These are phyloP conservation scores for Xylaria longipes DNA, from an alignment of 495 filamentous ascomycete species.

Conservation along the genomic window DNA sequence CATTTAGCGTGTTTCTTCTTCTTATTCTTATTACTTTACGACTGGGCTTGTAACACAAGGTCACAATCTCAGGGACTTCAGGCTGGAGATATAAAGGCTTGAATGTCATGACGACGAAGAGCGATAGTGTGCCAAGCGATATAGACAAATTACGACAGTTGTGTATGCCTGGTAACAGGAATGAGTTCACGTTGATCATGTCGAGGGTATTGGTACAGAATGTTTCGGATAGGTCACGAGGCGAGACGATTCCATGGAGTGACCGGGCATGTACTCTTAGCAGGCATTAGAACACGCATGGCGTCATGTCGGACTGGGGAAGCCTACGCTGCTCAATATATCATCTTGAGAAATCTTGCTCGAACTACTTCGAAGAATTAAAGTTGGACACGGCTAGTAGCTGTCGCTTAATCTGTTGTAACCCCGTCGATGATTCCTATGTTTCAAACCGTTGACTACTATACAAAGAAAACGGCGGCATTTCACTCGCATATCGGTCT, in stretches of 20 bases:
- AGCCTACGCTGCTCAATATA: background rate
- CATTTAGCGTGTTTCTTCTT: background rate
- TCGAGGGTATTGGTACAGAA: background rate
- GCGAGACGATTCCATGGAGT: background rate
- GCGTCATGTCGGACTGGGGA: background rate
- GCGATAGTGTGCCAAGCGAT: background rate
- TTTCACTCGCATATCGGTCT: no score
- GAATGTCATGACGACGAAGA: background rate
- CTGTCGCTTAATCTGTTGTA: no score
- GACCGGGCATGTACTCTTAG: background rate
- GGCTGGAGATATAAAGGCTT: background rate
- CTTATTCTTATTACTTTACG: background rate
- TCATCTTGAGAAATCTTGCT: background rate
- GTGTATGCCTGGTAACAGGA: background rate
- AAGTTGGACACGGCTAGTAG: no score
- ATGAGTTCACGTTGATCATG: background rate
- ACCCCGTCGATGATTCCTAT: no score
- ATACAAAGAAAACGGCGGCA: no score
- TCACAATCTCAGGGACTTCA: background rate
- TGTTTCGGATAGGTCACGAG: background rate
- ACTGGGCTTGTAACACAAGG: background rate
- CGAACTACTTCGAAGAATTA: background rate
- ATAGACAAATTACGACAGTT: background rate
- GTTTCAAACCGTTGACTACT: no score
- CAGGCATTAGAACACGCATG: conserved; percentile 6